Evolutionary conservation across 345 rosid genomes (phyloP).

Genomic region (Heritiera fomes): DNA sequence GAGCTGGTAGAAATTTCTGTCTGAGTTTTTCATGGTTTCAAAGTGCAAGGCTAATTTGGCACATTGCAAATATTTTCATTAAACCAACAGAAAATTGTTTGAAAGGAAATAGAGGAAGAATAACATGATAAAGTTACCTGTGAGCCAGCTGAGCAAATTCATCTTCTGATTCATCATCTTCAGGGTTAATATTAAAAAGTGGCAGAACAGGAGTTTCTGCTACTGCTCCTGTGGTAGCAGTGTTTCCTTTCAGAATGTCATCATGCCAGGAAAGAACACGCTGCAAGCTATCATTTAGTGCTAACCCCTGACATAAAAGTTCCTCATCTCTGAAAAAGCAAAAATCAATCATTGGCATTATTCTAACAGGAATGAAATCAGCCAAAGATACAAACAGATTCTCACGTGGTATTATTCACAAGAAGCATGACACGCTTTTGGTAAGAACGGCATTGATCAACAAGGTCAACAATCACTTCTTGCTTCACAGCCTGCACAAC

Average conservation of each 20-base stretch:
- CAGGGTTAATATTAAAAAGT: constrained; percentile 55
- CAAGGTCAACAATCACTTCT: constrained; percentile 87
- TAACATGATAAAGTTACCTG: constrained; percentile 39
- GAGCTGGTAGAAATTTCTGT: not conserved
- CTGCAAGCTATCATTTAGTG: constrained; percentile 79
- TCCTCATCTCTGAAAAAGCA: constrained; percentile 70
- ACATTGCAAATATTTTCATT: not conserved
- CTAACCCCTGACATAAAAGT: constrained; percentile 76
- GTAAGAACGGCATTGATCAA: constrained; percentile 85
- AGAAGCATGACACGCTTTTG: constrained; percentile 79
- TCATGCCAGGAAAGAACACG: constrained; percentile 74
- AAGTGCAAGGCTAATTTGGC: not conserved
- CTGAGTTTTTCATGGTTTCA: not conserved
- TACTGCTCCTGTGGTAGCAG: constrained; percentile 34
- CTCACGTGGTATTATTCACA: constrained; percentile 75
- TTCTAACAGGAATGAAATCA: constrained; percentile 12
- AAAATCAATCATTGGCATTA: constrained; percentile 27
- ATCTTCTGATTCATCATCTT: constrained; percentile 82
- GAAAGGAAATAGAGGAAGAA: not conserved
- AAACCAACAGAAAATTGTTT: not conserved
- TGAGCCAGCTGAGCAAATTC: constrained; percentile 74
- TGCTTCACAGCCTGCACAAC: constrained; percentile 71
- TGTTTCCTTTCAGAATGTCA: constrained; percentile 67
- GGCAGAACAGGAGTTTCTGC: constrained; percentile 47
- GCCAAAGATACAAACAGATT: constrained; percentile 17